These are phyloP conservation scores for Cystofilobasidium ferigula DNA, from an alignment of 768 basidiomycete genomes.

Conservation along the genomic window DNA sequence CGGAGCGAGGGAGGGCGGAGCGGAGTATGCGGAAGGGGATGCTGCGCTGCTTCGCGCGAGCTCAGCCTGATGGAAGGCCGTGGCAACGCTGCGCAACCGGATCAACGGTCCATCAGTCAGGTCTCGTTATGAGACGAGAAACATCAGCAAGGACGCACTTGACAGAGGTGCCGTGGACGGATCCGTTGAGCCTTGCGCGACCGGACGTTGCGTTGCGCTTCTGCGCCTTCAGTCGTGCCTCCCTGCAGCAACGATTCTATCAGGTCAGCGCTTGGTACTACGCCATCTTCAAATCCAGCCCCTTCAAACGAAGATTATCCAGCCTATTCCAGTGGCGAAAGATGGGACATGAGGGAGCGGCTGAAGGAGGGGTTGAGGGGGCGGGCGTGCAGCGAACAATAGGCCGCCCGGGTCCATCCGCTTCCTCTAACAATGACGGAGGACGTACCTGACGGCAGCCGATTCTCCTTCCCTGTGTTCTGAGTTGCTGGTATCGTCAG, in stretches of 20 bases:
- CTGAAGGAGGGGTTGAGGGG: neutral
- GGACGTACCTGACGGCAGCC: slow-evolving; percentile 1
- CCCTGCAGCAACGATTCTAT: slow-evolving; percentile 5
- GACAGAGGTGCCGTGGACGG: slow-evolving; percentile 25
- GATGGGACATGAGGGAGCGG: neutral
- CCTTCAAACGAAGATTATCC: too few relatives aligned
- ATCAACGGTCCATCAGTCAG: neutral
- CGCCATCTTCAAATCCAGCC: too few relatives aligned
- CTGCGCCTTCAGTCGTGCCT: slow-evolving; percentile 18
- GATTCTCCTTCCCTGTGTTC: neutral
- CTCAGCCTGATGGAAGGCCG: slow-evolving; percentile 21
- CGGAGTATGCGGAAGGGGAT: neutral
- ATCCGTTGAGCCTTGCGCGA: slow-evolving; percentile 12
- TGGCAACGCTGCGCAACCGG: slow-evolving; percentile 15
- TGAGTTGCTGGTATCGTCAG: neutral
- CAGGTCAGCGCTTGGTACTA: too few relatives aligned
- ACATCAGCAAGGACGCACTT: slow-evolving; percentile 15
- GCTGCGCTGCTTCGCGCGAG: neutral
- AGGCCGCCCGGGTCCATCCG: too few relatives aligned
- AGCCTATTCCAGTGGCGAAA: too few relatives aligned
- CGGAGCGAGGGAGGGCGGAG: slow-evolving; percentile 4
- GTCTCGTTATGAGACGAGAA: neutral
- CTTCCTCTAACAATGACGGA: too few relatives aligned
- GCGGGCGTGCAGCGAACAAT: too few relatives aligned
- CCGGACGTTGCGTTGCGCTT: slow-evolving; percentile 17